phyloP scores from a whole-genome alignment of 257 asterid species.

The Solanum bulbocastanum region DNA sequence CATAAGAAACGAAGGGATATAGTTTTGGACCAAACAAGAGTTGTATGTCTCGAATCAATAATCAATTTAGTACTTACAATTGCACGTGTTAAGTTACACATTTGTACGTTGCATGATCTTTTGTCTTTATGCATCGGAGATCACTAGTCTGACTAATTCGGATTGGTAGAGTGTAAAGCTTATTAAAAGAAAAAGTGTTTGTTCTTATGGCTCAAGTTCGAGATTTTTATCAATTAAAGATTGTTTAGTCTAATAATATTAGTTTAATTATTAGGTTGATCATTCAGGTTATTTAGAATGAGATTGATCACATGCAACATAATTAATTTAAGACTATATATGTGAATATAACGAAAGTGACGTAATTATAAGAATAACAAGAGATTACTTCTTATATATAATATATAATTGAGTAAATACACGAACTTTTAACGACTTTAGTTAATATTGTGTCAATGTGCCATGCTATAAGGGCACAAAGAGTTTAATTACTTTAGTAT shows the following conservation, averaged over 20 bases:
- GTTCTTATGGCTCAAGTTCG: neutral
- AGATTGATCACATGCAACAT: neutral
- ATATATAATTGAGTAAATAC: neutral
- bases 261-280: neutral
- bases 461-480: neutral
- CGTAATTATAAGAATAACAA: neutral
- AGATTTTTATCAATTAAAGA: neutral
- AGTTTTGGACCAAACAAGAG: neutral
- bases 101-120: neutral
- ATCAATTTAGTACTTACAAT: neutral
- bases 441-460: neutral
- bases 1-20: no score
- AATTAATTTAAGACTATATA: neutral
- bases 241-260: neutral
- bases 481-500: neutral
- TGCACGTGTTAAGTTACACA: neutral
- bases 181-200: neutral
- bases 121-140: neutral
- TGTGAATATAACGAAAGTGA: neutral
- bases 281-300: neutral
- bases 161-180: neutral
- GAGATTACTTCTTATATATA: neutral
- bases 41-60: neutral
- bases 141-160: neutral
- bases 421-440: neutral